Conservation (phyloP, 2,329 filamentous ascomycete species). For the Pestalotiopsis sp. region DNA sequence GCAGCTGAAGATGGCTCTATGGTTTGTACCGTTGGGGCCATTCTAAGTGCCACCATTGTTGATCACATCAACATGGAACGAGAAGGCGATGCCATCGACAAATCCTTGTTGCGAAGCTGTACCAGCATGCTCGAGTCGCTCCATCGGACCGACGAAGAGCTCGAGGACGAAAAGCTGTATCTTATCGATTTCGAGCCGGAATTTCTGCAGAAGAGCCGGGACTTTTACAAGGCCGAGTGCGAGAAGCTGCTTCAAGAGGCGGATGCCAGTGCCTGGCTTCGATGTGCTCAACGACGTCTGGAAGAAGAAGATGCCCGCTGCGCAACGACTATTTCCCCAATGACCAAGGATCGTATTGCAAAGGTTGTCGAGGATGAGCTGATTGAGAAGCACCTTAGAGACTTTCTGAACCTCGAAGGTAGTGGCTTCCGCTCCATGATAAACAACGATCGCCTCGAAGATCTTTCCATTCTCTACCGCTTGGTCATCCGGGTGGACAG, state of each 20-base stretch:
- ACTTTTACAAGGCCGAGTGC: conserved; percentile 78
- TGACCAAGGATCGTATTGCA: conserved; percentile 73
- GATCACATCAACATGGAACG: conserved; percentile 93
- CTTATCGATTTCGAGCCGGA: conserved; percentile 78
- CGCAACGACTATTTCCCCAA: conserved; percentile 74
- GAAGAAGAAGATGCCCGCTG: conserved; percentile 82
- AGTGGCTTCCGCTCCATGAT: conserved; percentile 90
- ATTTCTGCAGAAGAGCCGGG: conserved; percentile 70
- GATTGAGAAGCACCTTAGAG: conserved; percentile 74
- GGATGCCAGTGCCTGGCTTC: conserved; percentile 81
- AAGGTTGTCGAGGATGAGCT: conserved; percentile 79
- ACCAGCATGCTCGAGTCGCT: conserved; percentile 88
- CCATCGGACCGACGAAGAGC: conserved; percentile 79
- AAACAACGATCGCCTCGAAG: conserved; percentile 79
- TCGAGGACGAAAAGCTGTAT: conserved; percentile 80
- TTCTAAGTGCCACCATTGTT: conserved; percentile 80
- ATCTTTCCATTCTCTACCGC: conserved; percentile 79
- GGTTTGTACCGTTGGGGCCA: conserved; percentile 61
- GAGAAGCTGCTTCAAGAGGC: conserved; percentile 72
- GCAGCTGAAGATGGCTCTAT: conserved; percentile 39
- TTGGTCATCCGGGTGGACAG: conserved; percentile 77
- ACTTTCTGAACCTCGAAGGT: conserved; percentile 81
- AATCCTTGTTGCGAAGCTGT: conserved; percentile 78
- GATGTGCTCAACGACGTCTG: conserved; percentile 73
- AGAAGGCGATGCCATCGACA: conserved; percentile 85